Base-by-base conservation (phyloP, 495 filamentous ascomycete genomes). In the Pyronema omphalodes region DNA sequence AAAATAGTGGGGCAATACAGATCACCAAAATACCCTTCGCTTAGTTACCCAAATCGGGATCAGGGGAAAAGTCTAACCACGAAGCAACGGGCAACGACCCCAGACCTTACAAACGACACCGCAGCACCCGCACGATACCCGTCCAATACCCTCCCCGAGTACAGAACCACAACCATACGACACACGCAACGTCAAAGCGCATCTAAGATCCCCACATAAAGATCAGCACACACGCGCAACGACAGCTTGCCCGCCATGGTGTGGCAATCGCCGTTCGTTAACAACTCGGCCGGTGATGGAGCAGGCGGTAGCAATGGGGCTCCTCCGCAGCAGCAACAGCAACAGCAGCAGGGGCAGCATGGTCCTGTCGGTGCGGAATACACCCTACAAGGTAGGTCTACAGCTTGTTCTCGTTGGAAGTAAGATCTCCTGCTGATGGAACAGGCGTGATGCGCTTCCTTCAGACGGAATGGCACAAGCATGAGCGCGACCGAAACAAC, bases 391-490 rank as follows among this genome's bases (percentile, higher is more conserved):
- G 91, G 23, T 29, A 29, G 23, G 89, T 93, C 66, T 62, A 74
- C 63, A 36, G 35, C 35, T 37, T 6, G 41, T 35, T 39, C 35
- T 60, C 34, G 17, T 1, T 55, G 52, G 52, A 52, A 53, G 6
- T 35, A 9, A 52, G 50, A 52, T 45, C 9, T 14, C 35, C 9
- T 18, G 44, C 12, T 41, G 23, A 47, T 46, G 34, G 9, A 14
- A 37, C 59, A 96, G 89, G 91, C 64, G 91, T 99, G 37, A 99
- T 99, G 91, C 88, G 91, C 67, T 96, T 96, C 68, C 80, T 99
- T 36, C 93, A 96, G 72, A 89, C 88, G 37, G 91, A 99, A 77
- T 96, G 91, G 91, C 93, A 99, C 68, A 81, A 86, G 58, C 89
- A 96, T 64, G 91, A 99, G 68, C 84, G 91, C 70, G 93, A 94